Evolutionary conservation across 1,139 yeast species (phyloP), one percentile per base, ranked within the genome.

Genomic region (Casaregolazyma suthepensis): DNA sequence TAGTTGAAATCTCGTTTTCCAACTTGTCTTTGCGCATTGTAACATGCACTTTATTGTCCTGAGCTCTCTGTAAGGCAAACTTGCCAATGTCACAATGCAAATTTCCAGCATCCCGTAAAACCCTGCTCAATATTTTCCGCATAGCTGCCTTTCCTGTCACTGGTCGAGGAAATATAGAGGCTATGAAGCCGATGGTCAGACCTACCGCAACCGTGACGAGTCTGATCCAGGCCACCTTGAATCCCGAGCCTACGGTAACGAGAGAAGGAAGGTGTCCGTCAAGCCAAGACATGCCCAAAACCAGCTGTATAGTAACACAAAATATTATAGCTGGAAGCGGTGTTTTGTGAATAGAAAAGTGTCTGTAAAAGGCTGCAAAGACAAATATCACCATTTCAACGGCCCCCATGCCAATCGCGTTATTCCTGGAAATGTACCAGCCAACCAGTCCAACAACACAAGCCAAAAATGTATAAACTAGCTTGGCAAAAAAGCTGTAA

Each of bases 341-440:
- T 1, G 60, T 57, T 19, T 61, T 52, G 50, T 67, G 69, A 12
- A 58, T 57, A n/a, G 66, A 59, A 48, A 64, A 67, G 37, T 67
- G 68, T 3, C 74, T 57, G 50, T 67, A 66, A 50, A 59, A 68
- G 19, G 61, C 57, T 20, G 69, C 52, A 20, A 59, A 57, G 15
- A 63, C 50, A 51, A 60, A 59, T 4, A 63, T 57, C 19, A 66
- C 66, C 1, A 64, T 66, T n/a, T 60, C 58, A 12, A 66, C 68
- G 0, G 64, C 69, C 1, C 67, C 71, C 47, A 63, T 63, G 1
- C 74, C 74, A 48, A 58, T 66, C 0, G 59, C 61, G 48, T 67
- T 69, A 0, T 72, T 71, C 3, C 70, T 58, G 1, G 65, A 59
- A 10, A 71, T 68, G 52, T 70, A 71, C 74, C 74, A 71, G 5